Percentiles rank a stretch among this genome's conserved stretches.
These are phyloP conservation scores for Cutaneotrichosporon sp. DNA, from an alignment of 1,284 basidiomycete species.

Conservation along the genomic window DNA sequence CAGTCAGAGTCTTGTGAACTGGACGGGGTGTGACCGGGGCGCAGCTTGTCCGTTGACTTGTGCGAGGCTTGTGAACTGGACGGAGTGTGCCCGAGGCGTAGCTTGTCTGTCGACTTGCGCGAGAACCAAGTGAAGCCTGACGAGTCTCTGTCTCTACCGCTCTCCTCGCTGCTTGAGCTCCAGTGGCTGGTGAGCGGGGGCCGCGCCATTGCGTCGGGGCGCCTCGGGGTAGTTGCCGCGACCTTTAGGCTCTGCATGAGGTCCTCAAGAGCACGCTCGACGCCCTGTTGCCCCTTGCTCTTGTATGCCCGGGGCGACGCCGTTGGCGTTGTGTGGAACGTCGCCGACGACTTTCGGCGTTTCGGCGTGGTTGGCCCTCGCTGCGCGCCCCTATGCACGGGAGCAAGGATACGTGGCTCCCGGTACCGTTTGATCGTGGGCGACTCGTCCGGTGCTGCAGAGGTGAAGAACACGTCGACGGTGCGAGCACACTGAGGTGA, in stretches of 20 bases:
- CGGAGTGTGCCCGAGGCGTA: background rate
- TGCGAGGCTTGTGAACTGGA: no score
- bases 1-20: no score
- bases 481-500: background rate
- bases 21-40: no score
- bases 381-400: background rate
- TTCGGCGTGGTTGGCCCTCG: background rate
- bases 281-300: background rate
- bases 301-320: background rate
- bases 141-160: background rate
- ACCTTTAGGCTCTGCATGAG: background rate
- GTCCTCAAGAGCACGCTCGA: background rate
- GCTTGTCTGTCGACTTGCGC: background rate
- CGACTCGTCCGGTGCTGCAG: background rate
- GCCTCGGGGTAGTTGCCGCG: background rate
- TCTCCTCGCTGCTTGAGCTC: background rate
- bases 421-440: slow-evolving; percentile 1
- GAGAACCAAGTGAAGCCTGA: background rate
- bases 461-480: background rate
- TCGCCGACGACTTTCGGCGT: background rate
- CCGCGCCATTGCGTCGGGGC: background rate
- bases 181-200: background rate
- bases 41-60: no score
- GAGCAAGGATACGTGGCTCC: background rate
- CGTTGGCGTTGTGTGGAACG: background rate